These are phyloP conservation scores for Luzula sylvatica DNA, from an alignment of 176 grass and related monocot genomes.

Conservation along the genomic window DNA sequence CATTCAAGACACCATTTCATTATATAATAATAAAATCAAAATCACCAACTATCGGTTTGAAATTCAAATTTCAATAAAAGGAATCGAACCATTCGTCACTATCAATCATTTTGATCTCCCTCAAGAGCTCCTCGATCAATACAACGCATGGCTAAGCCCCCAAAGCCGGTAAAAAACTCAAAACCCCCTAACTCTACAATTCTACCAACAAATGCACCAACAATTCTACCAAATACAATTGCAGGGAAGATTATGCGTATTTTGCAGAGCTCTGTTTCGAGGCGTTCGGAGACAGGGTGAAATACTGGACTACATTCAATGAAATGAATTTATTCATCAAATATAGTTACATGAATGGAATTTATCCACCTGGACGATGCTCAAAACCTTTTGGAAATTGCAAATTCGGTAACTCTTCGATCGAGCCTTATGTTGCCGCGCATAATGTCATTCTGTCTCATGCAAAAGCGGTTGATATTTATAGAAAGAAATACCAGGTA, in stretches of 20 bases:
- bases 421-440: slow-evolving; percentile 31
- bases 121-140: slow-evolving; percentile 46
- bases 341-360: slow-evolving; percentile 25
- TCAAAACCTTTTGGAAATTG: slow-evolving; percentile 33
- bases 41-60: not conserved
- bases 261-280: slow-evolving; percentile 50
- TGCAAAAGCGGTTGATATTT: slow-evolving; percentile 33
- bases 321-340: slow-evolving; percentile 28
- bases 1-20: too few species aligned
- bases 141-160: slow-evolving; percentile 52
- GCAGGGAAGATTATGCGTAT: slow-evolving; percentile 51
- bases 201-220: too few species aligned
- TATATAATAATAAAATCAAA: too few species aligned
- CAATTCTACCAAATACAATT: not conserved
- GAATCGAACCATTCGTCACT: slow-evolving; percentile 64
- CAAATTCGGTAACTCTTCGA: slow-evolving; percentile 18
- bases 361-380: slow-evolving; percentile 31
- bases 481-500: slow-evolving; percentile 42
- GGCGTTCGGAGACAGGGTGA: slow-evolving; percentile 50
- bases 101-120: slow-evolving; percentile 61
- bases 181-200: too few species aligned
- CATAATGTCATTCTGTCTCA: slow-evolving; percentile 43
- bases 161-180: slow-evolving; percentile 34
- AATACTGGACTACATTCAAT: slow-evolving; percentile 53
- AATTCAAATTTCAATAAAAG: slow-evolving; percentile 21